Base-by-base conservation (phyloP, 768 basidiomycete genomes). In the Hysterangium stoloniferum region DNA sequence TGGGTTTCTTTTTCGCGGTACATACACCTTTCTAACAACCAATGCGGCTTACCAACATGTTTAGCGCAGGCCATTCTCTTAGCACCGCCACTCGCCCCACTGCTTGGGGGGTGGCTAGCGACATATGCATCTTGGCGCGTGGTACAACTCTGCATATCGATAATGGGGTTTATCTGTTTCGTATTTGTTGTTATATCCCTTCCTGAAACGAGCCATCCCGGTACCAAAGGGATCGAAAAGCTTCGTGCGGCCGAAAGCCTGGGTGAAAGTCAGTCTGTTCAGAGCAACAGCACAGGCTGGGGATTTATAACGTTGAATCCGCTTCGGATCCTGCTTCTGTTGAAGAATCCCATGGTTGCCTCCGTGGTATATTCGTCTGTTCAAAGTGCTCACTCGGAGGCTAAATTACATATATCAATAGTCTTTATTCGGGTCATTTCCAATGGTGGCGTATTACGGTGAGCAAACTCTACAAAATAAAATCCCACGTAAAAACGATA, bases 141-240 rank as follows among this genome's bases (percentile, higher is more conserved):
- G 4, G 74, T 83, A 62, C 82, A 86, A 58, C 58, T 64, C 7
- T 57, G 58, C 0, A 51, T 86, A 1, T 75, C 72, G 2, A 32
- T 68, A 0, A 61, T 66, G 34, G 74, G 73, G 2, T 33, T 75
- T 0, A 12, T 71, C 0, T 64, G 68, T 1, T 67, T 77, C 32
- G 4, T 73, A 6, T 53, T 66, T 4, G 67, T 84, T 27, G 43
- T 60, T 1, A 35, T 73, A 2, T 71, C 70, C 45, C 71, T 84
- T 17, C 84, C 84, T 0, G 85, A 86, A 57, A 86, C 84, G 2
- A 76, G 74, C 44, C 79, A 82, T 57, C 83, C 84, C 0, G 74
- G 78, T 6, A 58, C 72, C 1, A 66, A 73, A 33, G 77, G 80
- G 0, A 67, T 82, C 1, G 80, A 82, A 45, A 77, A 77, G 53